Base-by-base conservation (phyloP, 2,329 filamentous ascomycete species). In the Leptographium flavum region DNA sequence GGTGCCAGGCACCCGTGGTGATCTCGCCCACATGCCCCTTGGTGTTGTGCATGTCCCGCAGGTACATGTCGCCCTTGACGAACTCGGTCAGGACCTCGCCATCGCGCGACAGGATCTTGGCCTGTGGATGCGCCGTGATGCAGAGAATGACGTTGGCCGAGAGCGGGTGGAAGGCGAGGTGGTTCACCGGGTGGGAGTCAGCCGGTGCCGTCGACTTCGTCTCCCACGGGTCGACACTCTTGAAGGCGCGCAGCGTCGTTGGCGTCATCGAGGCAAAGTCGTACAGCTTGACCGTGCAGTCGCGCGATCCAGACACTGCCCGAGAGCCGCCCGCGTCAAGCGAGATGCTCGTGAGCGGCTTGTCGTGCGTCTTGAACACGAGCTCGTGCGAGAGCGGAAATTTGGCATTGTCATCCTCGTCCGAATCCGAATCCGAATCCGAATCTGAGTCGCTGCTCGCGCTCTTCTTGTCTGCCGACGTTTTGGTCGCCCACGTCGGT, bases 31-130 rank as follows among this genome's bases (percentile, higher is more conserved):
- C 80, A 63, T 98, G 92, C 1, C 92, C 92, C 60, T 95, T 96
- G 5, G 92, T 98, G 60, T 96, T 88, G 63, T 95, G 78, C 83
- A 96, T 93, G 60, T 98, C 92, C 45, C 90, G 76, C 53, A 98
- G 66, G 57, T 98, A 98, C 88, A 96, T 96, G 60, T 98, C 92
- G 39, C 92, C 92, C 64, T 98, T 98, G 54, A 87, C 82, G 53
- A 94, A 96, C 57, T 95, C 87, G 1, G 82, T 81, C 41, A 93
- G 56, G 8, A 83, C 72, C 38, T 93, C 86, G 33, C 92, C 92
- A 65, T 98, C 90, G 56, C 92, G 79, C 55, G 78, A 85, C 60
- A 96, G 72, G 22, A 98, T 79, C 60, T 87, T 88, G 13, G 90
- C 86, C 60, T 96, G 90, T 2, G 90, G 81, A 35, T 90, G 85